Evolutionary conservation across 1,139 yeast genomes (phyloP).

Genomic region (Zygosaccharomyces sapae): DNA sequence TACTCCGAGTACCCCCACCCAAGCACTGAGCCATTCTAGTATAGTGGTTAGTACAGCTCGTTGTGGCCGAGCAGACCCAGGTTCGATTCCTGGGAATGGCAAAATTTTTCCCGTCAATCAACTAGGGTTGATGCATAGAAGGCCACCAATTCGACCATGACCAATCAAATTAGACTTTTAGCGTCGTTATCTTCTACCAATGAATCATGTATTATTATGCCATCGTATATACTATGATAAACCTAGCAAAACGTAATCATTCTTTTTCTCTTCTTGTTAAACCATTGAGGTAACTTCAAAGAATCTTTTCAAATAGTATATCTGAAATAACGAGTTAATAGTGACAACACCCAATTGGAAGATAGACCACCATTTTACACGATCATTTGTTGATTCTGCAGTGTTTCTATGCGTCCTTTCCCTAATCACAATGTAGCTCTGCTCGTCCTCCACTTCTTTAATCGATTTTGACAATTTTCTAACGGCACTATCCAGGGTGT

Average conservation of each 20-base stretch:
- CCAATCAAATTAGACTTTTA: too few relatives aligned
- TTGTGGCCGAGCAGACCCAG: constrained; percentile 42
- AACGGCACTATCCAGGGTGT: constrained; percentile 82
- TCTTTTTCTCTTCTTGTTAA: constrained; percentile 42
- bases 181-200: not conserved
- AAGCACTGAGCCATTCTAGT: constrained; percentile 22
- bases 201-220: constrained; percentile 3
- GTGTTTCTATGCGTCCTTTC: constrained; percentile 98
- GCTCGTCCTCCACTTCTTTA: constrained; percentile 86
- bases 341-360: constrained; percentile 86
- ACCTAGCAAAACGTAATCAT: not conserved
- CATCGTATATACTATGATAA: constrained; percentile 1
- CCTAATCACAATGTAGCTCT: constrained; percentile 86
- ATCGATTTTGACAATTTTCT: constrained; percentile 71
- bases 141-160: too few relatives aligned
- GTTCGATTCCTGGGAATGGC: constrained; percentile 40
- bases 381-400: constrained; percentile 92
- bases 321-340: constrained; percentile 85
- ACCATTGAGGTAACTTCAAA: constrained; percentile 92
- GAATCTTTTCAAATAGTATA: constrained; percentile 87
- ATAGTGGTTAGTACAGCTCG: constrained; percentile 35
- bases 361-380: constrained; percentile 97
- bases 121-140: too few relatives aligned
- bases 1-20: too few relatives aligned
- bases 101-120: too few relatives aligned